These are phyloP conservation scores for Scedosporium minutisporum DNA, from an alignment of 2,329 filamentous ascomycete genomes.

Conservation along the genomic window DNA sequence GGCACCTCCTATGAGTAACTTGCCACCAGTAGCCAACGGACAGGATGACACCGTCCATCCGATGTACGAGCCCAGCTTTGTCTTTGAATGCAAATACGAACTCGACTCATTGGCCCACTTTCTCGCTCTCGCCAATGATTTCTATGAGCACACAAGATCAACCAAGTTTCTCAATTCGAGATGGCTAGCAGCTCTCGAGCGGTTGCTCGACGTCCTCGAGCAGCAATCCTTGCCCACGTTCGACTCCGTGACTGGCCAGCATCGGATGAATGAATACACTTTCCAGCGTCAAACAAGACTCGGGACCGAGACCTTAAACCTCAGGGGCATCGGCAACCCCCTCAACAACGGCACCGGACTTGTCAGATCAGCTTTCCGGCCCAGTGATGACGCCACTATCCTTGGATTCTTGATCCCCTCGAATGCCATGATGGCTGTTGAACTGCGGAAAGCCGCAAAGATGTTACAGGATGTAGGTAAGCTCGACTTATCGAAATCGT, in stretches of 20 bases:
- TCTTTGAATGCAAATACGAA: constrained; percentile 99
- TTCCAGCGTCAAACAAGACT: constrained; percentile 73
- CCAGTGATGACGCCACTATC: constrained; percentile 90
- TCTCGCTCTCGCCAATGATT: constrained; percentile 75
- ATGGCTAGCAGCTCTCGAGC: constrained; percentile 71
- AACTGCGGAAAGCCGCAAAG: constrained; percentile 64
- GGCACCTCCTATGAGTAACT: constrained; percentile 73
- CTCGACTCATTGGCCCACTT: constrained; percentile 93
- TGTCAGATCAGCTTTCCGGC: constrained; percentile 83
- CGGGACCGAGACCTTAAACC: constrained; percentile 82
- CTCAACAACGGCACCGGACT: constrained; percentile 76
- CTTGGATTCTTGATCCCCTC: constrained; percentile 90
- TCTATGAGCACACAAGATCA: constrained; percentile 69
- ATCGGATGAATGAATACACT: constrained; percentile 67
- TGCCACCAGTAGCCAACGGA: constrained; percentile 64
- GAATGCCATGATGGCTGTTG: constrained; percentile 92
- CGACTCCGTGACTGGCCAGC: constrained; percentile 53
- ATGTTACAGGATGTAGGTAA: constrained; percentile 57
- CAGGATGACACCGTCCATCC: constrained; percentile 82
- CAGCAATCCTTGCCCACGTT: constrained; percentile 79
- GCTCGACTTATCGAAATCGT: constrained; percentile 37
- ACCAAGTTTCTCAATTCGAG: constrained; percentile 67
- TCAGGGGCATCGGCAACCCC: constrained; percentile 83
- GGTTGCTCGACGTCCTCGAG: constrained; percentile 62
- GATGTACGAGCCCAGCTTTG: constrained; percentile 68